Conservation (phyloP, 768 basidiomycete genomes). For the Sutorius australiensis region DNA sequence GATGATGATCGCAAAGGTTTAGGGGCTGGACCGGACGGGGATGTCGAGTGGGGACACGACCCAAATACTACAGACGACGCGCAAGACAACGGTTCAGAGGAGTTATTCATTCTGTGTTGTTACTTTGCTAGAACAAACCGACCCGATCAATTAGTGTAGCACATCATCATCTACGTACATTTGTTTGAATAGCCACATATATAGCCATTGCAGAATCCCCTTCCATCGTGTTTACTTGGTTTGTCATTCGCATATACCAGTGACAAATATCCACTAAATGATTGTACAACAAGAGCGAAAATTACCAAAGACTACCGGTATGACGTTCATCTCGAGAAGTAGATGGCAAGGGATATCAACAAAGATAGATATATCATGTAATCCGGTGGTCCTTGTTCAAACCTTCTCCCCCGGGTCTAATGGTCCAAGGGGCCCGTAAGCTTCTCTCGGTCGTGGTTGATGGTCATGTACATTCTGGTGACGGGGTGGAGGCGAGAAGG, state of each 20-base stretch:
- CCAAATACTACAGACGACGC: neutral
- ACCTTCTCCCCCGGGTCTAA: conserved; percentile 57
- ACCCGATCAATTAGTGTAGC: conserved; percentile 5
- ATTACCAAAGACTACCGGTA: conserved; percentile 3
- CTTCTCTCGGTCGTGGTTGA: conserved; percentile 33
- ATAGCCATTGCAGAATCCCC: neutral
- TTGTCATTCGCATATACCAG: neutral
- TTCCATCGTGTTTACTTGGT: too few species aligned
- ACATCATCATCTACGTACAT: neutral
- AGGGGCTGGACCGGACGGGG: neutral
- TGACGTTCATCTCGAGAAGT: neutral
- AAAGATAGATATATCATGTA: conserved; percentile 29
- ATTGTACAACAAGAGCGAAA: conserved; percentile 14
- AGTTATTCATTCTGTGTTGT: conserved; percentile 24
- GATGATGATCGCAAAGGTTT: neutral
- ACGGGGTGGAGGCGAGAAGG: conserved; percentile 29
- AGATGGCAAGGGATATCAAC: conserved; percentile 9
- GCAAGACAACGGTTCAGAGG: conserved; percentile 14
- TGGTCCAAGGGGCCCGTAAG: conserved; percentile 54
- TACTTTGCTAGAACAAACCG: conserved; percentile 23
- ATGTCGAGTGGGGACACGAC: neutral
- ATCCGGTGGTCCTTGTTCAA: conserved; percentile 31
- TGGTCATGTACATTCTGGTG: conserved; percentile 33
- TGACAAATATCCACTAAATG: conserved; percentile 1
- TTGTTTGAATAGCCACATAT: neutral